Evolutionary conservation across 1,284 basidiomycete species (phyloP), one percentile per base, ranked within the genome.

Genomic region (Trametes polyzona): DNA sequence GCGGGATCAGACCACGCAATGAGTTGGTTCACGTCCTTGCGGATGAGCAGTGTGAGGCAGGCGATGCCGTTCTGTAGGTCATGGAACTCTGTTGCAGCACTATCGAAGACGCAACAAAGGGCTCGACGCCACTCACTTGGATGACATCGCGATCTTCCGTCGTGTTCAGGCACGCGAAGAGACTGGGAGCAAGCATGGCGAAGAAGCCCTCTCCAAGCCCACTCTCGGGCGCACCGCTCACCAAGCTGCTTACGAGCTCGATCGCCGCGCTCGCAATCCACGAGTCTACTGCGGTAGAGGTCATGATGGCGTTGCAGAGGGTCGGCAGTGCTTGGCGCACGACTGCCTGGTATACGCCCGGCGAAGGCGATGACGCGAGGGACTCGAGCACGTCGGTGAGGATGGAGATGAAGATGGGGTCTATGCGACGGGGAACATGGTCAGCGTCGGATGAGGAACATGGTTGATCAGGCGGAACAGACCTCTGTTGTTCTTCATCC

Each of bases 401-500:
- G 42, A 96, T 87, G 0, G 93, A 93, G 29, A 94, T 82, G 64
- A 95, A 86, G 50, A 98, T 87, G 0, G 94, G 94, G 76, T 98
- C 95, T 95, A 39, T 3, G 21, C 4, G 24, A 17, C 26, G 10
- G 9, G 5, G 24, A n/a, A 23, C 3, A 30, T 24, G 12, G 24
- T 19, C 33, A 35, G 33, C 17, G 17, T 35, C 17, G 5, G 17
- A 16, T n/a, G 2, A 48, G 33, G 21, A 33, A 40, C 6, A 39
- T 11, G 19, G 12, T 4, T 2, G 26, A 27, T 12, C 16, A 3
- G 14, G 14, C 8, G 36, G 17, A 17, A 21, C 26, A 17, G 21
- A 90, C 93, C 93, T 78, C 88, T 89, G 69, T 87, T 90, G 65
- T 94, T 92, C 69, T 88, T 88, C 47, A 82, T 78, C 93, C 93